phyloP scores from a whole-genome alignment of 192 early-diverging fungal species.

The Coemansia furcata region DNA sequence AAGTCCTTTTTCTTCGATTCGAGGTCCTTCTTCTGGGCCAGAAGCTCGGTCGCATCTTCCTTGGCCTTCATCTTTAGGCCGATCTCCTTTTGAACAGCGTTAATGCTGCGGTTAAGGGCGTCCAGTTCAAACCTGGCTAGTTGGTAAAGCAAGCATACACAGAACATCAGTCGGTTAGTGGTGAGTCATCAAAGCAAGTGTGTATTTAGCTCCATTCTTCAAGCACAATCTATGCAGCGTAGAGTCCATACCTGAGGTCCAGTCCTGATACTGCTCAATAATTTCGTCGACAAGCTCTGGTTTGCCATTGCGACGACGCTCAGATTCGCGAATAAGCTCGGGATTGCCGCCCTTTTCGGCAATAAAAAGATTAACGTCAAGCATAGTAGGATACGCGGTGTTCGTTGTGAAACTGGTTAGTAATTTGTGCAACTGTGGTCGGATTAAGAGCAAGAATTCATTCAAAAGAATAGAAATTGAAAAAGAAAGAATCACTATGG shows the following conservation, averaged over 20 bases:
- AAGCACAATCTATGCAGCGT: background rate
- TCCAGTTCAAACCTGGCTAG: constrained; percentile 84
- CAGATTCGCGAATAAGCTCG: constrained; percentile 89
- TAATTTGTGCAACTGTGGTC: too few species aligned
- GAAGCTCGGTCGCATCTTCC: constrained; percentile 75
- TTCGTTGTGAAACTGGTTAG: too few species aligned
- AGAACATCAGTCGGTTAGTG: background rate
- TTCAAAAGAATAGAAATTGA: background rate
- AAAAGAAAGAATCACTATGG: too few species aligned
- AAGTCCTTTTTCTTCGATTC: constrained; percentile 69
- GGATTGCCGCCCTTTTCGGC: constrained; percentile 92
- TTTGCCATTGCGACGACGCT: constrained; percentile 80
- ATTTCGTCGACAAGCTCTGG: constrained; percentile 90
- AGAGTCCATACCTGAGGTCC: constrained; percentile 69
- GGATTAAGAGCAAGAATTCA: background rate
- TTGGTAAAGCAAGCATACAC: background rate
- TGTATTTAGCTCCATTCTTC: background rate
- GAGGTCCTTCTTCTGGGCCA: constrained; percentile 71
- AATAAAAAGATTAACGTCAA: constrained; percentile 93
- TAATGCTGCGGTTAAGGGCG: constrained; percentile 86
- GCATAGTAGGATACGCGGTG: constrained; percentile 49
- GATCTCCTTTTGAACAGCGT: constrained; percentile 90
- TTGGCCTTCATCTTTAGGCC: constrained; percentile 87
- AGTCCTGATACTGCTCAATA: constrained; percentile 84
- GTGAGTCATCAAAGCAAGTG: constrained; percentile 5